Base-by-base conservation (phyloP, 805 yeast genomes). In the Hanseniaspora jakobsenii region DNA sequence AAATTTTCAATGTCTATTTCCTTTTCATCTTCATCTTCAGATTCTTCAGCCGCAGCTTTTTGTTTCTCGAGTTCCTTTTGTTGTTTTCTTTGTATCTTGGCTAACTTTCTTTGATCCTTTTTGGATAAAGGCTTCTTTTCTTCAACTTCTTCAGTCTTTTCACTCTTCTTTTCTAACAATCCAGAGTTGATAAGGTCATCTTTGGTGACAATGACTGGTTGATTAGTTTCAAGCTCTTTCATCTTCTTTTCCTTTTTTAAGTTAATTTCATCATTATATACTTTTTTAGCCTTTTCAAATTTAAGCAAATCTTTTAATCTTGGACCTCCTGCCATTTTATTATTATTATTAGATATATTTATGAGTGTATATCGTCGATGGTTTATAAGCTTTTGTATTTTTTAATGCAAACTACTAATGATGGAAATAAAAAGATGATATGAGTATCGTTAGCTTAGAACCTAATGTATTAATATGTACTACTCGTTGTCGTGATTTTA, bases 51-150 rank as follows among this genome's bases (percentile, higher is more conserved):
- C n/a, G n/a, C n/a, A n/a, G n/a, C n/a, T 16, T 63, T 70, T n/a
- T 59, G 64, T 39, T 60, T 58, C 2, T 55, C 60, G 9, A 57
- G 52, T 47, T 49, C 50, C 26, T 55, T 53, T 31, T 51, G 56
- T 14, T 51, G 55, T 27, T 52, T 45, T 34, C 51, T 54, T 37
- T 56, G 65, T 6, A 58, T 65, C 27, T 55, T 60, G 12, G 55
- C 60, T 35, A 75, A 62, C 54, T 69, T 65, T 64, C 81, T 73
- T 57, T 68, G 70, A 41, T 77, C 81, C 53, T 77, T 79, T 61
- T 73, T 77, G 37, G 83, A 77, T 47, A 78, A 64, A 16, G 69
- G 64, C 19, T 60, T 56, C 50, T 76, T 69, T 50, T 75, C 48
- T 17, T 49, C 38, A 22, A 32, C 19, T 14, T 36, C 39, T 18